These are phyloP conservation scores for Camelina laxa DNA, from an alignment of 345 rosid species.

Conservation along the genomic window DNA sequence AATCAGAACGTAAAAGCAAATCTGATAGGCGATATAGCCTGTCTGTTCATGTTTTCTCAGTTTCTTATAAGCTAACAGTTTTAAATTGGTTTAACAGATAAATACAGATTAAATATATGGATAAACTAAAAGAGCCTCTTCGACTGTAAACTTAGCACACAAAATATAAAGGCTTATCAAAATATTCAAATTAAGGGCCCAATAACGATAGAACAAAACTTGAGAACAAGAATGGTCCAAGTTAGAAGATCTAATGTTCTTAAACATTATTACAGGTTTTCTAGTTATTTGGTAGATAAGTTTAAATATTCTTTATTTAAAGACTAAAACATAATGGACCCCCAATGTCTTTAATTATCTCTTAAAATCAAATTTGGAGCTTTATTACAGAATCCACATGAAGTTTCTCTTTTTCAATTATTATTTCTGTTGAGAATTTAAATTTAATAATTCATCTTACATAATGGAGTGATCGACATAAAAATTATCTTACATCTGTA, in stretches of 20 bases:
- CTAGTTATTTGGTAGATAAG: not conserved
- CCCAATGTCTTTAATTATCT: constrained; percentile 9
- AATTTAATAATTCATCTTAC: constrained; percentile 22
- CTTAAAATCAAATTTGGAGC: constrained; percentile 7
- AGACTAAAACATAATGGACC: constrained; percentile 5
- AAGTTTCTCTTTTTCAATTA: constrained; percentile 15
- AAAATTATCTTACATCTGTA: not conserved
- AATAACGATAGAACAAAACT: not conserved
- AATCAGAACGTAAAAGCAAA: too few species aligned
- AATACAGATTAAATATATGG: too few species aligned
- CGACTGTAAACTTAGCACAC: not conserved
- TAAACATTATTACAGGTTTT: not conserved
- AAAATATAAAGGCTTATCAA: constrained; percentile 1
- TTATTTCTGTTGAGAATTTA: constrained; percentile 11
- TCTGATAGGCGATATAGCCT: too few species aligned
- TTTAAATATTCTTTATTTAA: not conserved
- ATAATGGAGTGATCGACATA: constrained; percentile 27
- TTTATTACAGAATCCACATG: constrained; percentile 4
- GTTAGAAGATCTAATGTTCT: not conserved
- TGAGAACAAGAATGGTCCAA: not conserved
- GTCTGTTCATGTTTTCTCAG: too few species aligned
- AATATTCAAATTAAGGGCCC: too few species aligned
- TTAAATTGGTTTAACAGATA: too few species aligned
- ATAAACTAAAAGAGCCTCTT: not conserved
- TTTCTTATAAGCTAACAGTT: too few species aligned